These are phyloP conservation scores for Colletotrichum endophyticum DNA, from an alignment of 2,329 filamentous ascomycete genomes.

Conservation along the genomic window DNA sequence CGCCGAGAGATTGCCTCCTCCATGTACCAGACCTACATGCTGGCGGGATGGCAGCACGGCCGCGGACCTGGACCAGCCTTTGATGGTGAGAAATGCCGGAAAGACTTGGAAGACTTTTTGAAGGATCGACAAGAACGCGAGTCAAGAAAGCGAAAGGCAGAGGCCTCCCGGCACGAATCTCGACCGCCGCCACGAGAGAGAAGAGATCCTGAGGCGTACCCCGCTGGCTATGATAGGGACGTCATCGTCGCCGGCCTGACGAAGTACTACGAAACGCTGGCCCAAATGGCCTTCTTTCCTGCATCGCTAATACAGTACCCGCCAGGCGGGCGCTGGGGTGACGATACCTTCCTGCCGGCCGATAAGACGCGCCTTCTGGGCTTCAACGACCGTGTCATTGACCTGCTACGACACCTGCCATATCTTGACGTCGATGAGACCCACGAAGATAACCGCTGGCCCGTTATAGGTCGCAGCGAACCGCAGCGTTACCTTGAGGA, in stretches of 20 bases:
- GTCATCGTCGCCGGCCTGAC: not conserved
- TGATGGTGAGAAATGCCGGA: not conserved
- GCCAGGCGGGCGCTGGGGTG: not conserved
- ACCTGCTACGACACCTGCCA: not conserved
- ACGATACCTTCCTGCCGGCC: not conserved
- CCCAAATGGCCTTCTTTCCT: not conserved
- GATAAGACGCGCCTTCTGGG: not conserved
- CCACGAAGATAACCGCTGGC: not conserved
- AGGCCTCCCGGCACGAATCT: not conserved
- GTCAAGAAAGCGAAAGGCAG: not conserved
- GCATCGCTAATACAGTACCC: not conserved
- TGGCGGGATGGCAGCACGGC: not conserved
- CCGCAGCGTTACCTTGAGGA: not conserved
- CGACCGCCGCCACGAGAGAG: not conserved
- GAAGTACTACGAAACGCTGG: not conserved
- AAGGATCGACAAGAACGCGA: not conserved
- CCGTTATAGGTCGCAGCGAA: not conserved
- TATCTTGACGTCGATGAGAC: not conserved
- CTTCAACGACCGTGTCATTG: not conserved
- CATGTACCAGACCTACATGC: not conserved
- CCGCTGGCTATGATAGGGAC: not conserved
- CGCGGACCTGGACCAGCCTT: not conserved
- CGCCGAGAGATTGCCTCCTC: not conserved
- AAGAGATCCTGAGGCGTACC: not conserved
- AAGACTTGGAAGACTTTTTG: not conserved